Percentiles rank a stretch among this genome's conserved stretches.
These are phyloP conservation scores for Rubroboletus pulcherrimus DNA, from an alignment of 768 basidiomycete genomes.

Conservation along the genomic window DNA sequence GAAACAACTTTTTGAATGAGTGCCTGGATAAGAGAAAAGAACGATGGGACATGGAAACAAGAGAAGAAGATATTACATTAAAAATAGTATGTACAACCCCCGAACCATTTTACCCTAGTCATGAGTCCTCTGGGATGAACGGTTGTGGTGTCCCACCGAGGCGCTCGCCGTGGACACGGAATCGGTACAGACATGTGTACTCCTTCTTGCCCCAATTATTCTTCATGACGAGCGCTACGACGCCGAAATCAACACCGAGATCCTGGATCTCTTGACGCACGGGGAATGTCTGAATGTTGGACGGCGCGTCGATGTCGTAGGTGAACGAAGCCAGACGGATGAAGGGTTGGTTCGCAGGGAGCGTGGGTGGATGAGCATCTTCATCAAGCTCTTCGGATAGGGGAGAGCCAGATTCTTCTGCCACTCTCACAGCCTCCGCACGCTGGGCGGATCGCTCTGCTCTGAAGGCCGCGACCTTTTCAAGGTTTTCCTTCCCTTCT, in stretches of 20 bases:
- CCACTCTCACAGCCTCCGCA: slow-evolving; percentile 32
- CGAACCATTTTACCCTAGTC: not conserved
- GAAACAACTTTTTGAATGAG: slow-evolving; percentile 4
- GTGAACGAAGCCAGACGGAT: slow-evolving; percentile 66
- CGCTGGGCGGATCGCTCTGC: slow-evolving; percentile 38
- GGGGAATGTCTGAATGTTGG: slow-evolving; percentile 78
- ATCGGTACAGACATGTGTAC: slow-evolving; percentile 85
- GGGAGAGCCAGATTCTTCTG: slow-evolving; percentile 27
- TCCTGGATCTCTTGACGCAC: slow-evolving; percentile 61
- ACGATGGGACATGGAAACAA: not conserved
- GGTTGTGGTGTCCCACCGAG: slow-evolving; percentile 41
- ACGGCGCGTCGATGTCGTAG: slow-evolving; percentile 53
- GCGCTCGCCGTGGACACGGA: slow-evolving; percentile 72
- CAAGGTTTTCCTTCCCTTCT: slow-evolving; percentile 70
- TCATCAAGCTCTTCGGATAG: slow-evolving; percentile 27
- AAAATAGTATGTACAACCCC: slow-evolving; percentile 12
- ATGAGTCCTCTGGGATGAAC: slow-evolving; percentile 24
- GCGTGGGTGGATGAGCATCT: slow-evolving; percentile 43
- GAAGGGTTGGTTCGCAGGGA: slow-evolving; percentile 45
- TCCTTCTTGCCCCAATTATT: slow-evolving; percentile 85
- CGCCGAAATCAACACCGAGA: slow-evolving; percentile 77
- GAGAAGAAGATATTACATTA: not conserved
- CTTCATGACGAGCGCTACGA: slow-evolving; percentile 75
- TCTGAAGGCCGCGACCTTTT: slow-evolving; percentile 55
- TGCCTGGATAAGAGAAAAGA: not conserved